Evolutionary conservation across 2,329 filamentous ascomycete genomes (phyloP), one percentile per base, ranked within the genome.

Genomic region (Penicillium sp.): DNA sequence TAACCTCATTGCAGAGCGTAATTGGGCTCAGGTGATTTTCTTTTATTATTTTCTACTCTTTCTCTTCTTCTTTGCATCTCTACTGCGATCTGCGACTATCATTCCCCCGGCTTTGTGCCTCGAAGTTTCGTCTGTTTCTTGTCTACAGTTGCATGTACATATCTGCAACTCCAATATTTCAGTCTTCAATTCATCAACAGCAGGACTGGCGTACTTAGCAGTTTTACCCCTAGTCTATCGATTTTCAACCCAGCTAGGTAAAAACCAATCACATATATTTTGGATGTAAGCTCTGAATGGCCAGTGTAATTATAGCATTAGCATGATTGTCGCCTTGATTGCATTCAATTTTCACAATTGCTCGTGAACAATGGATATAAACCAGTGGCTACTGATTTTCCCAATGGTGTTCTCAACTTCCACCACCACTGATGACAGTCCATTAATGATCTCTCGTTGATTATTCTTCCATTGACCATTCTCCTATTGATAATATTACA

Each of bases 1-100:
- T 71, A 62, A 67, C 49, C 23, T 13, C 43, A 41, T 49, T 34
- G 32, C 63, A 82, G 90, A 94, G 90, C 71, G 90, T 94, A 51
- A 94, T 95, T 72, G 90, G 90, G 52, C 80, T 95, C 64, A 87
- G 90, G 71, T 75, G 65, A 65, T 41, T 41, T 46, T 41, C 34
- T n/a, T 9, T 39, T 9, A 11, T 38, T 3, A 43, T 55, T 30
- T 32, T 53, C 39, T 50, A 23, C 34, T 57, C 42, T 19, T 53
- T 46, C 38, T 57, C 55, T 53, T 60, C 45, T 57, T 57, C 44
- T 61, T 47, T 59, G 56, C 61, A 60, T 59, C 43, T 61, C 58
- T 65, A 58, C 52, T 52, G 48, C 56, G 56, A 61, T 39, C 7
- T 43, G 47, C 47, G 38, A 49, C 52, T 54, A 61, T 53, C 55